Conservation (phyloP, 192 early-diverging fungal species). For the Haplosporangium gracile region DNA sequence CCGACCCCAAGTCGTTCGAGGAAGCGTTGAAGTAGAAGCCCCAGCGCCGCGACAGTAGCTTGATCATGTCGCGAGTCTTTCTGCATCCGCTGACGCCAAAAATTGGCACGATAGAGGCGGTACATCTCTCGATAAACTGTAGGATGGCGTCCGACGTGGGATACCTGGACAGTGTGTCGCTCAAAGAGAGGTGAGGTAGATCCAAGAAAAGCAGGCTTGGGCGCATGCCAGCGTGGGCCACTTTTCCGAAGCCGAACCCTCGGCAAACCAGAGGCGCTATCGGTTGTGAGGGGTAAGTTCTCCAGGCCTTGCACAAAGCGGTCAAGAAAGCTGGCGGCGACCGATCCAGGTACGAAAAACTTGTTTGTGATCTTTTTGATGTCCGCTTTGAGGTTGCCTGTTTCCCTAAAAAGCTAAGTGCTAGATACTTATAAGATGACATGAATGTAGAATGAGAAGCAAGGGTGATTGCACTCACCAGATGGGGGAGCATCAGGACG, state of each 20-base stretch:
- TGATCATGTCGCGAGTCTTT: too few relatives aligned
- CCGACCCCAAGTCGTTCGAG: too few relatives aligned
- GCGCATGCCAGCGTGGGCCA: neutral
- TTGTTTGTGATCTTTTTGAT: slow-evolving; percentile 16
- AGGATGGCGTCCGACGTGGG: slow-evolving; percentile 5
- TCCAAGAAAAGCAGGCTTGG: neutral
- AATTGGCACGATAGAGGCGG: neutral
- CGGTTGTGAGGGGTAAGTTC: neutral
- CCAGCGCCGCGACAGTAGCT: too few relatives aligned
- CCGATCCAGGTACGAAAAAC: slow-evolving; percentile 12
- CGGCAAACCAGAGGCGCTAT: neutral
- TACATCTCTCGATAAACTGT: neutral
- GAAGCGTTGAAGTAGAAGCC: too few relatives aligned
- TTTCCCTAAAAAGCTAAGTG: too few relatives aligned
- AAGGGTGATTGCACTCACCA: too few relatives aligned
- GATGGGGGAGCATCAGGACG: too few relatives aligned
- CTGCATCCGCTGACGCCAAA: slow-evolving; percentile 11
- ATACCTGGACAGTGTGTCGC: neutral
- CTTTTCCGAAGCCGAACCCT: neutral
- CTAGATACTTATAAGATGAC: too few relatives aligned
- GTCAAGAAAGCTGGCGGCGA: neutral
- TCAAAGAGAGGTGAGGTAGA: neutral
- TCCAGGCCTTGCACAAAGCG: slow-evolving; percentile 8
- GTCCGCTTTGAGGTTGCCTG: neutral
- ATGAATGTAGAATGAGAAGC: too few relatives aligned